Evolutionary conservation across 352 stramenopile species (phyloP).

Genomic region (Pilasporangium apinafurcum): DNA sequence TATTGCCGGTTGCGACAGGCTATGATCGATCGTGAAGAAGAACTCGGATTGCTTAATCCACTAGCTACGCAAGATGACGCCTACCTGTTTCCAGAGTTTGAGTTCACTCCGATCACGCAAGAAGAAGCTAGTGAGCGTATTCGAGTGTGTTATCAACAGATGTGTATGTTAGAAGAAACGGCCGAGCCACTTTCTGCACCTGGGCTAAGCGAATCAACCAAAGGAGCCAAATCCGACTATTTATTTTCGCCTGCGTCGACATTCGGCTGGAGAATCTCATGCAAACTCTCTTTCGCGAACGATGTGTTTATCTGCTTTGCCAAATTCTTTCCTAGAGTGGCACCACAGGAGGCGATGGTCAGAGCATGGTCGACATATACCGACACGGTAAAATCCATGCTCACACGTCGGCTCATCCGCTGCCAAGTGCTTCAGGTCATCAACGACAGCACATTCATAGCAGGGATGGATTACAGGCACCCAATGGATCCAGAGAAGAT

Average conservation of each 20-base stretch:
- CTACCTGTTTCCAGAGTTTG: slow-evolving; percentile 30
- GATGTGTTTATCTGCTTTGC: slow-evolving; percentile 47
- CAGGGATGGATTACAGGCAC: slow-evolving; percentile 33
- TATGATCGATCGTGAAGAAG: slow-evolving; percentile 26
- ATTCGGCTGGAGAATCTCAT: slow-evolving; percentile 41
- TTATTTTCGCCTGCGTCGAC: slow-evolving; percentile 38
- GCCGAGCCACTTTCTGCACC: slow-evolving; percentile 27
- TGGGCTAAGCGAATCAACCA: too few relatives aligned
- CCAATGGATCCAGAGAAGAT: slow-evolving; percentile 37
- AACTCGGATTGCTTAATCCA: slow-evolving; percentile 35
- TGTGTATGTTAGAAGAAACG: slow-evolving; percentile 38
- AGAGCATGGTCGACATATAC: slow-evolving; percentile 23
- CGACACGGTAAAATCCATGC: slow-evolving; percentile 12
- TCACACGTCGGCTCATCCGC: slow-evolving; percentile 24
- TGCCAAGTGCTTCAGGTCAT: slow-evolving; percentile 39
- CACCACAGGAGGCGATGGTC: slow-evolving; percentile 34
- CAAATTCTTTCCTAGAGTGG: slow-evolving; percentile 34
- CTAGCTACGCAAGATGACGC: slow-evolving; percentile 18
- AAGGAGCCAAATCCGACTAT: slow-evolving; percentile 6
- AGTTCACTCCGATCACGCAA: slow-evolving; percentile 50
- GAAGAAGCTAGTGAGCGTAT: slow-evolving; percentile 43
- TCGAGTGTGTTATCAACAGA: slow-evolving; percentile 49
- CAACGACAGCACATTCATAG: slow-evolving; percentile 45
- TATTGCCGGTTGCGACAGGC: slow-evolving; percentile 12
- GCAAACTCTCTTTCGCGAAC: slow-evolving; percentile 25